Evolutionary conservation across 495 filamentous ascomycete genomes (phyloP), one percentile per base, ranked within the genome.

Genomic region (Aspergillus biplanus): DNA sequence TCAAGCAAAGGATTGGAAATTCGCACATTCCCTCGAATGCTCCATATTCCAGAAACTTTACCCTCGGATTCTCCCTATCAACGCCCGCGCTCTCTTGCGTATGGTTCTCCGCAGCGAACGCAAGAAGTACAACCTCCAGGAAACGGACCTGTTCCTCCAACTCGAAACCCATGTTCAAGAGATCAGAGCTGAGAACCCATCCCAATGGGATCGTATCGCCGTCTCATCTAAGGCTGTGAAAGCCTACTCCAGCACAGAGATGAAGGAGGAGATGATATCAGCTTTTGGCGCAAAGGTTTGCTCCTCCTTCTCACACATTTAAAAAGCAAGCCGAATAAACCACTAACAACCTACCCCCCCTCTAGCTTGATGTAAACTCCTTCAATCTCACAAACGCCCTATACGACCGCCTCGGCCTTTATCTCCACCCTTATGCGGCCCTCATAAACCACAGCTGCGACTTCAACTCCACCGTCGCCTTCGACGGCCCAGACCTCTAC

Each of bases 381-480:
- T 79, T 89, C 61, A 87, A 86, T n/a, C 70, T 91, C 8, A 82
- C 84, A 12, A 86, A 82, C 6, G 73, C 80, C 13, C 74, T 80
- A 4, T 83, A 86, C 42, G 86, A 88, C 56, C 79, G 84, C 4
- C 75, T 90, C 47, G 90, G 90, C 12, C 75, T 87, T 11, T 85
- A 81, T 48, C 66, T 92, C 42, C 86, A 90, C 58, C 79, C 86
- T 2, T 72, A 82, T 6, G 81, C 83, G 0, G 77, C 84, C 44
- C 67, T 81, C 11, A 80, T 88, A 66, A 92, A 92, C 70, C 90
- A 93, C 74, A 89, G 85, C 56, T 92, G 90, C 73, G 77, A 82
- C 39, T 87, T 87, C 33, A 93, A 90, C 62, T 80, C 85, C n/a
- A 77, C 83, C 13, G 78, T 90, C 35, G 80, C 85, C 13, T 89